Evolutionary conservation across 495 filamentous ascomycete genomes (phyloP), one percentile per base, ranked within the genome.

Genomic region (Daldinia loculata): DNA sequence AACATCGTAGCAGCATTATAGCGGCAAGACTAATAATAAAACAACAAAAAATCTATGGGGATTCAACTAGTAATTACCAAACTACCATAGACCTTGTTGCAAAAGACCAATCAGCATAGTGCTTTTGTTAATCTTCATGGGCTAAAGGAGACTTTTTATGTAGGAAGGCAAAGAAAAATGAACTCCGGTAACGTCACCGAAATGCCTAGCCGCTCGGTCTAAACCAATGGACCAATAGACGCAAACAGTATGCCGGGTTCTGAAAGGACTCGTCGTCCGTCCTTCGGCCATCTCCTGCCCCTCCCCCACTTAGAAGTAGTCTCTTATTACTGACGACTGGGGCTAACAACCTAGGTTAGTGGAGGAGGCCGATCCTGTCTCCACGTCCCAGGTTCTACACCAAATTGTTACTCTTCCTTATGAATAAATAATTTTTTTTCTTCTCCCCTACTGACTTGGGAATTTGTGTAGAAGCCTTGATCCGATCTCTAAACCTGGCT

Each of bases 111-210:
- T 73, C 51, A 69, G 66, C 32, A 62, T 59, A 64, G 66, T 48
- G 63, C 39, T 62, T 74, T 77, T 77, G 60, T 69, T 67, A 70
- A 72, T 74, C 69, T 69, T 61, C 61, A 74, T 24, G 43, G 19
- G 43, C 43, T 48, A 48, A 48, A 48, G 72, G 61, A 55, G 51
- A 17, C 65, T 63, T 66, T 36, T 51, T 56, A 66, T 22, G 39
- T 56, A 61, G 34, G 34, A 62, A 53, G 56, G 57, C 51, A 63
- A 56, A 50, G 26, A 58, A 24, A 56, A 69, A 24, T 66, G 26
- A 57, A 69, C 64, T 73, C 60, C 67, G 64, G 63, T 73, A 77
- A 77, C 72, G 67, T 75, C 75, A 77, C 75, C 69, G 70, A 77
- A 60, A 65, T 39, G 24, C 71, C 70, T 77, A 77, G 73, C 67